These are phyloP conservation scores for Iris macrosiphon DNA, from an alignment of 106 monocot genomes.

Conservation along the genomic window DNA sequence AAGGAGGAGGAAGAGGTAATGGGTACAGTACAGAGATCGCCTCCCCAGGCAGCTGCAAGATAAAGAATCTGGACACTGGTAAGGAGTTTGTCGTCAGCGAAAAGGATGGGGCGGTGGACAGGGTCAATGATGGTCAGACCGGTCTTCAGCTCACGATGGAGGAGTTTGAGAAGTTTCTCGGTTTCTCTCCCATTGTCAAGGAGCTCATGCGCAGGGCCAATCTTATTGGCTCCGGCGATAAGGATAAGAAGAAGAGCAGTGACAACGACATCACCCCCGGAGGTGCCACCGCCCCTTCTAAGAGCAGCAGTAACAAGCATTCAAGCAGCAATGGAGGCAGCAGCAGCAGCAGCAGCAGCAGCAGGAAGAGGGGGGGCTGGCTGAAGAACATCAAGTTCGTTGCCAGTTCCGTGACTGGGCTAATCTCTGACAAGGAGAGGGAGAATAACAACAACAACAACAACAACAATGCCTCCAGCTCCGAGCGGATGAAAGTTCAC, in stretches of 20 bases:
- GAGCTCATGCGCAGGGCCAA: slow-evolving; percentile 63
- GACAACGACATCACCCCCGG: neutral
- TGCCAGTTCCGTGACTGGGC: slow-evolving; percentile 59
- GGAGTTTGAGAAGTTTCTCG: slow-evolving; percentile 69
- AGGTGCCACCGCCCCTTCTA: neutral
- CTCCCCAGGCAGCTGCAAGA: slow-evolving; percentile 13
- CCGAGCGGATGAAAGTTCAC: slow-evolving; percentile 72
- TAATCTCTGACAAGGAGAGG: slow-evolving; percentile 51
- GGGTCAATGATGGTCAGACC: slow-evolving; percentile 52
- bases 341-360: neutral
- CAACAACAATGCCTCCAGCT: slow-evolving; percentile 36
- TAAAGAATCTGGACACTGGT: slow-evolving; percentile 80
- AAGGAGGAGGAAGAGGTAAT: too few species aligned
- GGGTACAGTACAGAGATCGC: slow-evolving; percentile 9
- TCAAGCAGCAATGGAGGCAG: too few species aligned
- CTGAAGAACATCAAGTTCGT: slow-evolving; percentile 82
- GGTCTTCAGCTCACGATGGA: slow-evolving; percentile 59
- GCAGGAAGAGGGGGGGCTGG: slow-evolving; percentile 62
- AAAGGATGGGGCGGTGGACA: slow-evolving; percentile 33
- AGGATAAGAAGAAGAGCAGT: neutral
- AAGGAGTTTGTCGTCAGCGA: slow-evolving; percentile 72
- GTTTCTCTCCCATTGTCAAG: slow-evolving; percentile 72
- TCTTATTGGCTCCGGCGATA: neutral
- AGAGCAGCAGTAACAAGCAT: neutral
- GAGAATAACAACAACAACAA: slow-evolving; percentile 19